Percentiles rank a stretch among this genome's conserved stretches.
Evolutionary conservation across 2,329 filamentous ascomycete species (phyloP).

Genomic region (Eurotiales sp.): DNA sequence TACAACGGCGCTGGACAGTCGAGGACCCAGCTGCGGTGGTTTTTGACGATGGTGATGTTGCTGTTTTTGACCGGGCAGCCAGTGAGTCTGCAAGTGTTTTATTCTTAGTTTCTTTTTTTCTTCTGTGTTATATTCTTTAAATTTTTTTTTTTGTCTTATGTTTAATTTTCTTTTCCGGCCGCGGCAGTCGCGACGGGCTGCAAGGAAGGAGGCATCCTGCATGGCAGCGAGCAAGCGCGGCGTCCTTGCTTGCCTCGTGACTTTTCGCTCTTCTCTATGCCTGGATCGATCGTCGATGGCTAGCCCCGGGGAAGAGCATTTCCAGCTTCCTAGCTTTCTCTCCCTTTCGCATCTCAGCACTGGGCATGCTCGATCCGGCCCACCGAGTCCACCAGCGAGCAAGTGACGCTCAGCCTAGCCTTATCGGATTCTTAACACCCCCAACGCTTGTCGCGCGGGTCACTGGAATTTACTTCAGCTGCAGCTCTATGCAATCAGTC

Average conservation of each 20-base stretch:
- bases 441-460: slow-evolving; percentile 3
- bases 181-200: neutral
- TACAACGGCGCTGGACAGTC: too few relatives aligned
- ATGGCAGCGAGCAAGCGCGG: neutral
- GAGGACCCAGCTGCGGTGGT: too few relatives aligned
- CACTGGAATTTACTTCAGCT: slow-evolving; percentile 11
- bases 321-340: too few relatives aligned
- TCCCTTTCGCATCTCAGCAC: too few relatives aligned
- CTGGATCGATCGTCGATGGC: neutral
- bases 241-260: neutral
- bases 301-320: neutral
- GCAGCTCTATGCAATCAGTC: too few relatives aligned
- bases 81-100: too few relatives aligned
- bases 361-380: neutral
- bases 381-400: too few relatives aligned
- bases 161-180: neutral
- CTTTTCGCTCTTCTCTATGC: neutral
- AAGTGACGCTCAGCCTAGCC: neutral
- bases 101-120: too few relatives aligned
- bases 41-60: too few relatives aligned
- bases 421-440: neutral
- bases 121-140: too few relatives aligned
- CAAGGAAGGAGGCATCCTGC: neutral
- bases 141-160: too few relatives aligned
- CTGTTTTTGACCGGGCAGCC: too few relatives aligned